Base-by-base conservation (phyloP, 2,329 filamentous ascomycete species). In the Colletotrichum sp. region DNA sequence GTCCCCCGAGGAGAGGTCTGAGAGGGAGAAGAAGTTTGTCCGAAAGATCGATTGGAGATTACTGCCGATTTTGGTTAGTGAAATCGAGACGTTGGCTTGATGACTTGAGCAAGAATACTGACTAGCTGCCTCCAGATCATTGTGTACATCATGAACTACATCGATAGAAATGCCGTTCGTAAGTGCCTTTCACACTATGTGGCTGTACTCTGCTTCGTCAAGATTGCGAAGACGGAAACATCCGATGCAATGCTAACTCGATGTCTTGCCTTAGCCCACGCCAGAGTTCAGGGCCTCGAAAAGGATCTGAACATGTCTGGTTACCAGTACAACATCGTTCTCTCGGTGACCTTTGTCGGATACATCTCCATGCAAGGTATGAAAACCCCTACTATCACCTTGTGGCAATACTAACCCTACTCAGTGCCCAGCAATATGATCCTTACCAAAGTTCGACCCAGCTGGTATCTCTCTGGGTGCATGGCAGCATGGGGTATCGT, bases 81-180 rank as follows among this genome's bases (percentile, higher is more conserved):
- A 21, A 49, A 44, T 18, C 5, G 18, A 44, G 39, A 44, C 39
- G 8, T n/a, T 10, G 18, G 8, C 39, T 10, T 10, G 16, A 44
- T 10, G 0, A 18, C 5, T n/a, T 3, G 18, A 8, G 2, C 16
- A 44, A n/a, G 18, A n/a, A 2, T 5, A 21, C 21, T 59, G n/a
- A 59, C 55, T 28, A 28, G 8, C 16, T 59, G 5, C 8, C 0
- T 26, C 44, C n/a, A 77, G 75, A 75, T 78, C 28, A 55, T 92
- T 68, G 91, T 92, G 87, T 93, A 92, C 78, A 90, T 93, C 76
- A 84, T 93, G 83, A 93, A 93, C 79, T 93, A 92, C 81, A 82
- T 93, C 62, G 90, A 83, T 44, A 78, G 81, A 1, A 83, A 83
- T 39, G 81, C 80, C 18, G 75, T 83, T 12, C 80, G 49, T 60